Evolutionary conservation across 2,329 filamentous ascomycete species (phyloP), one percentile per base, ranked within the genome.

Genomic region (Pseudogymnoascus sp.): DNA sequence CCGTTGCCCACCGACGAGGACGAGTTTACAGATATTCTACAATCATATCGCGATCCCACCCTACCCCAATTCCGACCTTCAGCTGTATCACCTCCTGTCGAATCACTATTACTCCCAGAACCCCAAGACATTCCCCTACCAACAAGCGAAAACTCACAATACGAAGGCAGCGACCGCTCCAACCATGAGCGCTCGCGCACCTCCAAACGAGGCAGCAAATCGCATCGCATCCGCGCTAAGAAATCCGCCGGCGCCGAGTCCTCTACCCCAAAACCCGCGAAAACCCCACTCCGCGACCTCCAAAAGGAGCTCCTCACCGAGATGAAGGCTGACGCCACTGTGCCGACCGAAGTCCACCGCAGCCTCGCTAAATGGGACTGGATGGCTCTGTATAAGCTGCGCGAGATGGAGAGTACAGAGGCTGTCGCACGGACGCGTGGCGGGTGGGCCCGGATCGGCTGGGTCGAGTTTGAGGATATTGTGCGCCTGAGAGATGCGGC

Each of bases 1-100:
- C 45, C 45, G 15, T 52, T 52, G 45, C 45, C 45, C 15, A 52
- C 45, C n/a, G 45, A 52, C 15, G 45, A 52, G 15, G 45, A 52
- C n/a, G 26, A 33, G 6, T 52, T 30, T 9, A 52, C 45, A 19
- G 45, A 52, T 30, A 30, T n/a, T 35, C 6, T 23, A 58, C 15
- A 65, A 66, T 30, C 21, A 62, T 69, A 74, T 38, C 73, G 75
- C 6, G 86, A 89, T 65, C 82, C 82, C 6, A 88, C 85, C 0
- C 75, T 88, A 70, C 85, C 85, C 7, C 85, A 89, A 65, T 87
- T 87, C 67, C 78, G 82, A 5, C 85, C 45, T 13, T 52, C 45
- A 52, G n/a, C 26, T 10, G 23, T 6, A 30, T 52, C 45, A 13
- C 84, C n/a, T 81, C 86, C 64, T 59, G 62, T 10, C 19, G 30